These are phyloP conservation scores for Gnomoniopsis sp. DNA, from an alignment of 2,329 filamentous ascomycete genomes.

Conservation along the genomic window DNA sequence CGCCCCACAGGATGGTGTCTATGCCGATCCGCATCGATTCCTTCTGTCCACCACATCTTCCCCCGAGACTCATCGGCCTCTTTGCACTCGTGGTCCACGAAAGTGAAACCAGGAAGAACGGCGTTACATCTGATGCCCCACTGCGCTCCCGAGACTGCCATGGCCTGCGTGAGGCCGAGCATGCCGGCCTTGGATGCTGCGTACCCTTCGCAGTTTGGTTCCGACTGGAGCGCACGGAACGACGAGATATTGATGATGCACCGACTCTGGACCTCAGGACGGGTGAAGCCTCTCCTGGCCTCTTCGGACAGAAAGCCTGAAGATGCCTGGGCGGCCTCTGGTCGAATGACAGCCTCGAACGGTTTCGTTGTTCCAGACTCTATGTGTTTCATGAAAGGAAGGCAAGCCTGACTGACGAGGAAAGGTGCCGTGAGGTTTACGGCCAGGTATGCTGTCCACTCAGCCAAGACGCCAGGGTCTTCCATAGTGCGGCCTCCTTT, in stretches of 20 bases:
- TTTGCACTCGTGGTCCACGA: constrained; percentile 42
- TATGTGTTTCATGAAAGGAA: constrained; percentile 40
- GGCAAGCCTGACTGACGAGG: constrained; percentile 41
- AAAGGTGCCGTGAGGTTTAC: constrained; percentile 45
- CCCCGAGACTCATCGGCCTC: constrained; percentile 38
- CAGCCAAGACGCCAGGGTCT: constrained; percentile 35
- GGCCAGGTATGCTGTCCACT: constrained; percentile 44
- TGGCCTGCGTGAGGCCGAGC: constrained; percentile 33
- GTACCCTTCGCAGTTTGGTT: constrained; percentile 47
- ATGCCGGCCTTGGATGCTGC: constrained; percentile 36
- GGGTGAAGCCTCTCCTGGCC: not conserved
- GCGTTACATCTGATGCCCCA: constrained; percentile 34
- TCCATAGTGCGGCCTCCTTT: constrained; percentile 43
- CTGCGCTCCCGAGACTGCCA: constrained; percentile 30
- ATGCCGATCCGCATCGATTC: constrained; percentile 34
- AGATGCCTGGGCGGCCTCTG: constrained; percentile 10
- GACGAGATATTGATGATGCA: constrained; percentile 44
- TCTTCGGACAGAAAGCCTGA: not conserved
- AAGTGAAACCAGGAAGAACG: constrained; percentile 43
- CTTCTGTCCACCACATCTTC: constrained; percentile 35
- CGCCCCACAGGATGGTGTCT: constrained; percentile 40
- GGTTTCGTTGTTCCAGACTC: not conserved
- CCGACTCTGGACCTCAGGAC: not conserved
- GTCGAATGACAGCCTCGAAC: constrained; percentile 12
- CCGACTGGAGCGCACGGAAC: constrained; percentile 41